Conservation (phyloP, 2,329 filamentous ascomycete genomes). For the Cladosporium colombiae region DNA sequence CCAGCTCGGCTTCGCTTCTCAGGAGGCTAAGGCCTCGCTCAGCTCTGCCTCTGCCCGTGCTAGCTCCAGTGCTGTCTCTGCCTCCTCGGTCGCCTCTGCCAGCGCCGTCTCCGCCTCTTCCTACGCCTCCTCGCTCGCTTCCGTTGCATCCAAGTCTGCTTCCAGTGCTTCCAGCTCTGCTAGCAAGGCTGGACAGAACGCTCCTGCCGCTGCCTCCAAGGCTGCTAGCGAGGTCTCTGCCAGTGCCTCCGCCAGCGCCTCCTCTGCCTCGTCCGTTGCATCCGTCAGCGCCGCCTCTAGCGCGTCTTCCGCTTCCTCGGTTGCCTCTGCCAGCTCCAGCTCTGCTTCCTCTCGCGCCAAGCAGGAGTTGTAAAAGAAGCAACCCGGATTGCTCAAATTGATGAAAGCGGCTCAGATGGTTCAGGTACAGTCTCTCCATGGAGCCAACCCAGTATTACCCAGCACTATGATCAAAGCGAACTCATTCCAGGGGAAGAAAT, state of each 20-base stretch:
- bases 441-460: neutral
- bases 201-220: constrained; percentile 33
- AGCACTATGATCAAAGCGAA: neutral
- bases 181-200: constrained; percentile 18
- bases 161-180: constrained; percentile 22
- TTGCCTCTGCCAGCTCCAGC: constrained; percentile 36
- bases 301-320: constrained; percentile 31
- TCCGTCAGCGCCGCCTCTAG: constrained; percentile 37
- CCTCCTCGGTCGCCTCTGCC: constrained; percentile 35
- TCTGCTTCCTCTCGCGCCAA: constrained; percentile 39
- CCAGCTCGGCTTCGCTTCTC: constrained; percentile 48
- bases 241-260: constrained; percentile 35
- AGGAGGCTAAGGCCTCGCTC: constrained; percentile 38
- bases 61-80: constrained; percentile 24
- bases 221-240: constrained; percentile 39
- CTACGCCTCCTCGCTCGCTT: constrained; percentile 35
- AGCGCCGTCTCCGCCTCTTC: constrained; percentile 23
- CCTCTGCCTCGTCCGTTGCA: constrained; percentile 25
- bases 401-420: neutral
- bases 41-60: constrained; percentile 37
- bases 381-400: neutral
- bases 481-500: neutral
- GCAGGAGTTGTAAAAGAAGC: constrained; percentile 48
- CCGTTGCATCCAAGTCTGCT: constrained; percentile 32
- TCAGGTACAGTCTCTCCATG: neutral